Evolutionary conservation across 202 grass and related monocot genomes (phyloP), one percentile per base, ranked within the genome.

Genomic region (Hordeum pubiflorum): DNA sequence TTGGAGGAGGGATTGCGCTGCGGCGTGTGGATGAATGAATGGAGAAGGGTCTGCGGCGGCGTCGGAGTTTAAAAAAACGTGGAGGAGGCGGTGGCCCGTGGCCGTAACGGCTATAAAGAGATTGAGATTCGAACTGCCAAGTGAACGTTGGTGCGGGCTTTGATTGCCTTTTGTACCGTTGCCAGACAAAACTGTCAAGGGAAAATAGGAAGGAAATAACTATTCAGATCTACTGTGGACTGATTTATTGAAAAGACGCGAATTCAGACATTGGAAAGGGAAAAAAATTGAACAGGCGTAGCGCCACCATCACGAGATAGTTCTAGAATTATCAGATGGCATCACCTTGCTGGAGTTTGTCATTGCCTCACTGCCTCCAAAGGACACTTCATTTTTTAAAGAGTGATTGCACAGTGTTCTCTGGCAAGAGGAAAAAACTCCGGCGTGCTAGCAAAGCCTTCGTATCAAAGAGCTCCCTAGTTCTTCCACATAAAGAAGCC

Each of bases 61-160:
- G 39, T 74, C 65, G 72, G 81, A 76, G 61, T 72, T 88, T 84
- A 65, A 87, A 89, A 65, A 87, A 89, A 86, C 11, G 68, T 1
- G 12, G 82, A 15, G 27, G 38, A 12, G 15, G 2, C 0, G n/a
- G 2, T 17, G 2, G 48, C 58, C 5, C 3, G 3, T n/a, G 37
- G 29, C 34, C 74, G 41, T 6, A 91, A 91, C 86, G 89, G 89
- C 89, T 86, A 88, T 75, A 67, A 54, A 3, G 44, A 82, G 21
- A 63, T 48, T 15, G 60, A 63, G 43, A 76, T 83, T 90, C 84
- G 46, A 83, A 86, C 62, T 80, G 48, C 17, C 61, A n/a, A 26
- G 68, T 70, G 69, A 86, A 79, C 88, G 79, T 86, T 86, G 26
- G 8, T 11, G 60, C 14, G 11, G 11, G 82, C 6, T 44, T 14